phyloP scores from a whole-genome alignment of 1,284 basidiomycete species.

The Apiotrichum domesticum region DNA sequence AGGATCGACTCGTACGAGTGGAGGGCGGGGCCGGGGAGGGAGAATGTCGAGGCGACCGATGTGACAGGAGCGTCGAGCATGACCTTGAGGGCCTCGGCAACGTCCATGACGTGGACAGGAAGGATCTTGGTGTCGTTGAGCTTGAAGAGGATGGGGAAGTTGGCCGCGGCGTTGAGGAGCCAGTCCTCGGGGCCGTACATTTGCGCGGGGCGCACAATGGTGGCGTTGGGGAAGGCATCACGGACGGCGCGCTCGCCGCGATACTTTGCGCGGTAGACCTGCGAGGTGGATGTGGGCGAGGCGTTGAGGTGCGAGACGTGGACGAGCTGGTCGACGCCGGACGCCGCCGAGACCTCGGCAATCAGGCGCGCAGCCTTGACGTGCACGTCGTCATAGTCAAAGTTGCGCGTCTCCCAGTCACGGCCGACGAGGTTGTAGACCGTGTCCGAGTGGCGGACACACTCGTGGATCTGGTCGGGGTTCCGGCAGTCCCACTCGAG shows the following conservation, averaged over 20 bases:
- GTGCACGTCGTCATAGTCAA: constrained; percentile 60
- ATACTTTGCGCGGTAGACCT: constrained; percentile 83
- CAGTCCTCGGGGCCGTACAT: constrained; percentile 96
- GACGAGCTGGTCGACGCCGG: constrained; percentile 77
- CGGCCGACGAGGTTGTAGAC: constrained; percentile 92
- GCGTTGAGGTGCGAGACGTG: constrained; percentile 97
- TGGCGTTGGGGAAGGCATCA: constrained; percentile 77
- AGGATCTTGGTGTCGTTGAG: constrained; percentile 85
- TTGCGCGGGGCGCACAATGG: constrained; percentile 76
- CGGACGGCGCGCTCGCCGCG: constrained; percentile 85
- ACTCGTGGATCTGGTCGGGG: constrained; percentile 86
- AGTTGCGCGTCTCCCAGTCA: constrained; percentile 91
- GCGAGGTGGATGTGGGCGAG: constrained; percentile 66
- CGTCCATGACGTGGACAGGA: constrained; percentile 90
- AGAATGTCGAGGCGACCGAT: constrained; percentile 61
- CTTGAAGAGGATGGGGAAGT: constrained; percentile 91
- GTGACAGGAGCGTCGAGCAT: constrained; percentile 61
- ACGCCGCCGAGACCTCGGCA: constrained; percentile 70
- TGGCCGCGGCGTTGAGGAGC: constrained; percentile 83
- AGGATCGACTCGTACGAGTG: constrained; percentile 81
- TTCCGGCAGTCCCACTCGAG: constrained; percentile 94
- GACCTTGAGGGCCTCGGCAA: constrained; percentile 83
- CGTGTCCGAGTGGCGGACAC: constrained; percentile 89
- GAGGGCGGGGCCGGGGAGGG: constrained; percentile 81
- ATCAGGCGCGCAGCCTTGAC: constrained; percentile 60